These are phyloP conservation scores for Vigna unguiculata DNA, from an alignment of 306 rosid species.

Conservation along the genomic window DNA sequence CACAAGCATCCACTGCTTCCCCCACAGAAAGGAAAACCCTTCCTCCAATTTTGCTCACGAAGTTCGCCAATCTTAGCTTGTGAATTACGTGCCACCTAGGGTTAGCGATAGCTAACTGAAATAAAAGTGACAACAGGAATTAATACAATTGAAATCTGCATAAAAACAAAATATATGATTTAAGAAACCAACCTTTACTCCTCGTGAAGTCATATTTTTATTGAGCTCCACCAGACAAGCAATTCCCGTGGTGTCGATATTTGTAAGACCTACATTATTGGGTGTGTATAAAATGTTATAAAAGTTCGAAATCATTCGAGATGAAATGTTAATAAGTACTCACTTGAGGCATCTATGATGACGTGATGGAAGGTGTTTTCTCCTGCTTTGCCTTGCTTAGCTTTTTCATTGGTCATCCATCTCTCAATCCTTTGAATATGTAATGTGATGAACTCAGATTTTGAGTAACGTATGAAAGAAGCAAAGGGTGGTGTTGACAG, in stretches of 20 bases:
- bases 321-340: slow-evolving; percentile 29
- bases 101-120: slow-evolving; percentile 70
- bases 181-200: slow-evolving; percentile 52
- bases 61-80: slow-evolving; percentile 71
- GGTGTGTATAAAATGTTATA: no score
- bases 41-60: slow-evolving; percentile 62
- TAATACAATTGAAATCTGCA: neutral
- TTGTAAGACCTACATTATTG: slow-evolving; percentile 71
- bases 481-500: neutral
- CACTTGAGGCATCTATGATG: slow-evolving; percentile 72
- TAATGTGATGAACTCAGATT: neutral
- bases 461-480: no score
- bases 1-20: slow-evolving; percentile 68
- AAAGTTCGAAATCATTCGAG: no score
- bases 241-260: slow-evolving; percentile 76
- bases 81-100: slow-evolving; percentile 84
- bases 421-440: slow-evolving; percentile 55
- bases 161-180: neutral
- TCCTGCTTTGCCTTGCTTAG: slow-evolving; percentile 44
- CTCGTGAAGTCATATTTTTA: slow-evolving; percentile 49
- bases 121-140: neutral
- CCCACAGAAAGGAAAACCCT: slow-evolving; percentile 67
- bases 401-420: slow-evolving; percentile 50
- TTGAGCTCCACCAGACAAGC: slow-evolving; percentile 64
- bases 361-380: slow-evolving; percentile 42